Evolutionary conservation across 169 alveolate species (phyloP), one percentile per base, ranked within the genome.

Genomic region (Cryptosporidium sp.): DNA sequence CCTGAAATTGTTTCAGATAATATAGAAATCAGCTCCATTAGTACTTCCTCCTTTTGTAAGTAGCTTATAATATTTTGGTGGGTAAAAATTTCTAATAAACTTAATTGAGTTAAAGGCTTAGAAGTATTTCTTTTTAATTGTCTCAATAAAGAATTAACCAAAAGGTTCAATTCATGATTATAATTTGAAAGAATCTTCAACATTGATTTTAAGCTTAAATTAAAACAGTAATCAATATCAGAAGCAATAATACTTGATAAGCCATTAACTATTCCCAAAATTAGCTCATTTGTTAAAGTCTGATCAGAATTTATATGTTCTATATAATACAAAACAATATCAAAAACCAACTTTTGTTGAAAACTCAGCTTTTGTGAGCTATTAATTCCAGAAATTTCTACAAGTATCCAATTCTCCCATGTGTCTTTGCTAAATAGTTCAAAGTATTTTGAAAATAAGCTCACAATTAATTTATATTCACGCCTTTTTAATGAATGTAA

Each of bases 51-150:
- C 39, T 2, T 35, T 4, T 70, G 45, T 3, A 26, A 14, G 21
- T 23, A 2, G 21, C 29, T 9, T 21, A 45, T 48, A 58, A 33
- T 44, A 23, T 70, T 52, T 18, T 53, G 52, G 8, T 65, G 56
- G 35, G 56, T 60, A 56, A 73, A 53, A 18, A 7, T 18, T 18
- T 73, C 72, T n/a, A 73, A 42, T 26, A 56, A 4, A 35, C 6
- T 42, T 26, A 73, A 6, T n/a, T 31, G 42, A 37, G 14, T 21
- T 18, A 8, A 52, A 10, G 71, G 70, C 21, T 33, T 56, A 3
- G 86, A 52, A 0, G 86, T 26, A 56, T 56, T 12, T 73, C 60
- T 73, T 35, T 60, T 73, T 23, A 73, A 31, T n/a, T 73, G 86
- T 16, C 70, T 73, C 31, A 73, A 21, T 18, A 73, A 52, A 23